Evolutionary conservation across 2,329 filamentous ascomycete genomes (phyloP).

Genomic region (Hymenotorrendiella dingleyae): DNA sequence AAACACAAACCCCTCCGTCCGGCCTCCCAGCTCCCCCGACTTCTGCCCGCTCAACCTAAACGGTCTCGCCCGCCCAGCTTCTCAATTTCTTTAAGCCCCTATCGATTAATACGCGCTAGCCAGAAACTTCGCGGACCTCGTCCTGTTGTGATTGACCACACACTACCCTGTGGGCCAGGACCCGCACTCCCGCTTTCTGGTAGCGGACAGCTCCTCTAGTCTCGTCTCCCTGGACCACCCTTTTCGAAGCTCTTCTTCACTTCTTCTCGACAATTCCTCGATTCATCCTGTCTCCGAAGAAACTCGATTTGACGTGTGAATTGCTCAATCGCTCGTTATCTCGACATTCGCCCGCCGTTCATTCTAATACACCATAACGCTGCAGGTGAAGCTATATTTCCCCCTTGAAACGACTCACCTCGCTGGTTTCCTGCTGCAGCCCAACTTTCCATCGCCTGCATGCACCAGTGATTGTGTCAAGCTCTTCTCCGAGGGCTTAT

Average conservation of each 20-base stretch:
- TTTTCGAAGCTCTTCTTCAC: slow-evolving; percentile 10
- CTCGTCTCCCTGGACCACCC: slow-evolving; percentile 10
- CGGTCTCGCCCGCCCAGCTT: slow-evolving; percentile 1
- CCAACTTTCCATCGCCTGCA: slow-evolving; percentile 21
- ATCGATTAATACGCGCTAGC: slow-evolving; percentile 18
- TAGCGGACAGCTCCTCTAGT: slow-evolving; percentile 18
- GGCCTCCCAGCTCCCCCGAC: slow-evolving; percentile 7
- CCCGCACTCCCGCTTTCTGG: slow-evolving; percentile 28
- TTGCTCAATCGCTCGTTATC: slow-evolving; percentile 9
- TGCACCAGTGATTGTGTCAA: slow-evolving; percentile 27
- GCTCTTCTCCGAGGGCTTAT: slow-evolving; percentile 30
- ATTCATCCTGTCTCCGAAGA: slow-evolving; percentile 11
- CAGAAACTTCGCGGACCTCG: slow-evolving; percentile 13
- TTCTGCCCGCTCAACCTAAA: slow-evolving; percentile 4
- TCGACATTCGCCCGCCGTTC: slow-evolving; percentile 3
- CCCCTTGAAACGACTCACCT: not conserved
- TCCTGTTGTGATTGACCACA: slow-evolving; percentile 27
- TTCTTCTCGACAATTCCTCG: slow-evolving; percentile 17
- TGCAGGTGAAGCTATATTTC: not conserved
- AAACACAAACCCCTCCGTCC: not conserved
- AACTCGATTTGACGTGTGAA: slow-evolving; percentile 9
- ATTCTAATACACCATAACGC: not conserved
- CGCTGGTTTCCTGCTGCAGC: slow-evolving; percentile 4
- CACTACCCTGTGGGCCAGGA: slow-evolving; percentile 18
- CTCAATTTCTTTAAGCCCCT: slow-evolving; percentile 10